These are phyloP conservation scores for Cicer judaicum DNA, from an alignment of 306 rosid genomes.

Conservation along the genomic window DNA sequence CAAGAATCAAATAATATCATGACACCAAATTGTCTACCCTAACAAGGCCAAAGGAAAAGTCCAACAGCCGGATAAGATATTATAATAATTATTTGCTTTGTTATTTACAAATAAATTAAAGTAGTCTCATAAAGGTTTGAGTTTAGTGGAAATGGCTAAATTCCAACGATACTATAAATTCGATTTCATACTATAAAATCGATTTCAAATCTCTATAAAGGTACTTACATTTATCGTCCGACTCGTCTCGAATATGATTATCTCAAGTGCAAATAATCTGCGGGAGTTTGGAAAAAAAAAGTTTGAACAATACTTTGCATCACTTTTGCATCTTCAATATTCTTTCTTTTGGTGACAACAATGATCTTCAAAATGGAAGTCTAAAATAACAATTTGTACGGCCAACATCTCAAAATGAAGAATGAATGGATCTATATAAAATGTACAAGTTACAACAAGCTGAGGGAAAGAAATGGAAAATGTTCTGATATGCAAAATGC, in stretches of 20 bases:
- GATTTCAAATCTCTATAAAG: too few relatives aligned
- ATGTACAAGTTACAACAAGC: slow-evolving; percentile 31
- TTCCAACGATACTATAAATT: too few relatives aligned
- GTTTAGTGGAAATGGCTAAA: too few relatives aligned
- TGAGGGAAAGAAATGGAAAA: slow-evolving; percentile 67
- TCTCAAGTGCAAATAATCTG: too few relatives aligned
- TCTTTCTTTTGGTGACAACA: slow-evolving; percentile 22
- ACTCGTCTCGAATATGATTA: too few relatives aligned
- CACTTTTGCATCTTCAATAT: slow-evolving; percentile 38
- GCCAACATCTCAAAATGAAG: slow-evolving; percentile 36
- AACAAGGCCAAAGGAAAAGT: background rate
- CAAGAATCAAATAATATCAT: slow-evolving; percentile 1
- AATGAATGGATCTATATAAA: slow-evolving; percentile 26
- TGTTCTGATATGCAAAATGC: slow-evolving; percentile 42
- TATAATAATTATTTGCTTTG: background rate
- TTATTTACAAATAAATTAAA: slow-evolving; percentile 36
- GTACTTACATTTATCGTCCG: too few relatives aligned
- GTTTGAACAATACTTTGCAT: background rate
- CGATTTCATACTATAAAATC: too few relatives aligned
- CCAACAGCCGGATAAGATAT: background rate
- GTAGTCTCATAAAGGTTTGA: background rate
- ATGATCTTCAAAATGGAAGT: slow-evolving; percentile 8
- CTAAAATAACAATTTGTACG: slow-evolving; percentile 32
- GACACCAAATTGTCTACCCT: slow-evolving; percentile 22
- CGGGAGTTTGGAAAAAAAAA: too few relatives aligned